Base-by-base conservation (phyloP, 139 green algal species). In the Dunaliella primolecta region DNA sequence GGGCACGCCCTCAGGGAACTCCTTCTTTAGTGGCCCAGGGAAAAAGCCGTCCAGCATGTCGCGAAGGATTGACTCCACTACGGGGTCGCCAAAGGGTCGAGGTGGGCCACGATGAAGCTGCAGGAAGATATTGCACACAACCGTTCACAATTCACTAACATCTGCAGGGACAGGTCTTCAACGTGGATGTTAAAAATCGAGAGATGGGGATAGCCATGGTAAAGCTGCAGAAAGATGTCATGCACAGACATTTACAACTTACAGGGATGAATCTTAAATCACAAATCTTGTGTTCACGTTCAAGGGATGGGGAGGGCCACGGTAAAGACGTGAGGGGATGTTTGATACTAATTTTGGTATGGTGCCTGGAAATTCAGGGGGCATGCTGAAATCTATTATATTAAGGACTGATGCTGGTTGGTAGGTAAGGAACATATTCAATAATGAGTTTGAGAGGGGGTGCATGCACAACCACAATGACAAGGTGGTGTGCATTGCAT, bases 1-100 rank as follows among this genome's bases (percentile, higher is more conserved):
- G 27, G 88, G 88, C 32, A 92, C 85, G 0, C 91, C 91, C 34
- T 94, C 89, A 20, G 91, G 91, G 33, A 91, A 93, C 15, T 89
- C 88, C 24, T 75, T 64, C 38, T 86, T 81, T 55, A 86, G 64
- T 31, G 81, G 70, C 21, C 75, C 70, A 20, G 87, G 82, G 27
- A 84, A 86, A 24, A 88, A 86, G 0, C 86, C 81, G 74, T 87
- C 86, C 35, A 91, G 46, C 7, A 83, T 71, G 72, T 81, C 72
- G 35, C 56, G 72, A 20, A 91, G 77, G 31, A 86, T 46, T 29
- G 15, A 36, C 29, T 81, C 75, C 25, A 81, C 38, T 37, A 82
- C 75, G 2, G 85, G 27, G 78, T 90, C 85, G 31, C 23, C 55
- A 75, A 87, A 93, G 0, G 88, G 84, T 33, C 84, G 78, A 2